phyloP scores from a whole-genome alignment of 2,329 filamentous ascomycete genomes.

The Colletotrichum echinochloae region DNA sequence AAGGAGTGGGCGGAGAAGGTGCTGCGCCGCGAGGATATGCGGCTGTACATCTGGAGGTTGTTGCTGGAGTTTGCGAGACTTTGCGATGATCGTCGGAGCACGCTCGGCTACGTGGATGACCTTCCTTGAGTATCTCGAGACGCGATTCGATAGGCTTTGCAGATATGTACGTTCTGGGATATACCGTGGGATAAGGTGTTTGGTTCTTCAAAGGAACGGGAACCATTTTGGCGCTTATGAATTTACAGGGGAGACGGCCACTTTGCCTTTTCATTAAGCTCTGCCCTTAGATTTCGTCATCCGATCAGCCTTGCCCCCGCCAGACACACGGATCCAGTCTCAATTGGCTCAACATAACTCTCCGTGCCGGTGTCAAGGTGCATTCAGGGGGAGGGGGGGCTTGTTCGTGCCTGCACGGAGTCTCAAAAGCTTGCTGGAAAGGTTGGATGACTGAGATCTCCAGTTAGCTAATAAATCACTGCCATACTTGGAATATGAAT shows the following conservation, averaged over 20 bases:
- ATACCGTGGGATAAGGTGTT: conserved; percentile 10
- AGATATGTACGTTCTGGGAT: not conserved
- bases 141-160: not conserved
- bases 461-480: conserved; percentile 5
- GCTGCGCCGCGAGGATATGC: conserved; percentile 74
- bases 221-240: not conserved
- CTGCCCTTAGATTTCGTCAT: too few relatives aligned
- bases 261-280: not conserved
- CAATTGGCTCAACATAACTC: not conserved
- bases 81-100: conserved; percentile 58
- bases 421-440: conserved; percentile 22
- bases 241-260: not conserved
- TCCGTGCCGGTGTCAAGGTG: not conserved
- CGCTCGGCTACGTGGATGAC: conserved; percentile 59
- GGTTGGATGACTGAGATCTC: conserved; percentile 12
- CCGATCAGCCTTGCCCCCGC: too few relatives aligned
- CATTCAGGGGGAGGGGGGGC: not conserved
- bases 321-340: not conserved
- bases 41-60: conserved; percentile 72
- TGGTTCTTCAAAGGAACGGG: not conserved
- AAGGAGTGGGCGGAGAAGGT: conserved; percentile 72
- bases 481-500: too few relatives aligned
- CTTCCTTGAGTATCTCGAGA: conserved; percentile 43
- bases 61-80: conserved; percentile 69
- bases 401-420: conserved; percentile 7